A percentile compares a stretch with the other conserved stretches of the same genome.
These are phyloP conservation scores for Linderniella brevidens DNA, from an alignment of 257 asterid species.

Conservation along the genomic window DNA sequence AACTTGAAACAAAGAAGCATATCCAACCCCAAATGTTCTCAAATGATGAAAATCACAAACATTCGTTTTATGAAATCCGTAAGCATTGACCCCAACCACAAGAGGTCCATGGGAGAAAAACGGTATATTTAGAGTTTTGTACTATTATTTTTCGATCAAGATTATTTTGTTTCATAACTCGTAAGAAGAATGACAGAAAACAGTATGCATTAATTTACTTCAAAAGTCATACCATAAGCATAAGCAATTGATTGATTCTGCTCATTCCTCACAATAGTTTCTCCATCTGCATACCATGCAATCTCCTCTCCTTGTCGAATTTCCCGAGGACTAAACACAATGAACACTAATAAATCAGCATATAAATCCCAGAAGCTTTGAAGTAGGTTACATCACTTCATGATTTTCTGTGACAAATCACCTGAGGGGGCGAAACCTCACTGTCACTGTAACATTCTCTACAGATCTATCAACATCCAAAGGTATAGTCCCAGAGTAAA, in stretches of 20 bases:
- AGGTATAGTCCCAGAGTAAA: slow-evolving; percentile 29
- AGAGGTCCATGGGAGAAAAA: too few relatives aligned
- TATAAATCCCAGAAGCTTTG: slow-evolving; percentile 6
- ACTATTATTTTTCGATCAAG: too few relatives aligned
- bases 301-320: slow-evolving; percentile 97
- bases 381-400: too few relatives aligned
- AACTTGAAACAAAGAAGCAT: too few relatives aligned
- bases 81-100: too few relatives aligned
- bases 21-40: too few relatives aligned
- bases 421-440: slow-evolving; percentile 98
- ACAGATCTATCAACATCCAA: slow-evolving; percentile 51
- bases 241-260: slow-evolving; percentile 81
- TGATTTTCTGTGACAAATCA: slow-evolving; percentile 9
- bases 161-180: too few relatives aligned
- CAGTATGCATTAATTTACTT: too few relatives aligned
- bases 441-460: slow-evolving; percentile 90
- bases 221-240: slow-evolving; percentile 60
- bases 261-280: slow-evolving; percentile 85
- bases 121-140: too few relatives aligned
- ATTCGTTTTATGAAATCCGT: too few relatives aligned
- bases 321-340: slow-evolving; percentile 67
- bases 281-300: slow-evolving; percentile 99
- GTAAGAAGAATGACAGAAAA: too few relatives aligned
- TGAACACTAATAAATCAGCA: slow-evolving; percentile 6
- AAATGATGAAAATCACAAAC: too few relatives aligned